Conservation (phyloP, 306 rosid genomes). For the Prunus mongolica region DNA sequence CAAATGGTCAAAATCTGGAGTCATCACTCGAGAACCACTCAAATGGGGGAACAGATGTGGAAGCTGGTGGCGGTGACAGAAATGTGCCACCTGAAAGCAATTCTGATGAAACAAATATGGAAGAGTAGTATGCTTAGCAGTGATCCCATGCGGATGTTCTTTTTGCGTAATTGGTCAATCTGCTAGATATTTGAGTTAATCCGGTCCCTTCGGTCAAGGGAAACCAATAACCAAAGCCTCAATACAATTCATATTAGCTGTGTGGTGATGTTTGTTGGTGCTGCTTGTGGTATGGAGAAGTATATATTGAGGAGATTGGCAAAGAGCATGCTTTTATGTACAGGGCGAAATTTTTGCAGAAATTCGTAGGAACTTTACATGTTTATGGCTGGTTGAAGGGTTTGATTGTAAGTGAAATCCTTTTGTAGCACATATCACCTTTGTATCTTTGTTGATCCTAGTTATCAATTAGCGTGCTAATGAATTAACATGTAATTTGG, state of each 20-base stretch:
- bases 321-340: background rate
- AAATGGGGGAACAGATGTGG: slow-evolving; percentile 9
- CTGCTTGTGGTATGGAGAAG: background rate
- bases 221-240: background rate
- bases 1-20: slow-evolving; percentile 16
- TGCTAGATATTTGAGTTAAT: background rate
- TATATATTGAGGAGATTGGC: background rate
- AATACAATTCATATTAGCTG: background rate
- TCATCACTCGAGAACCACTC: background rate
- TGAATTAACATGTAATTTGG: background rate
- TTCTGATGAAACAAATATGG: slow-evolving; percentile 12
- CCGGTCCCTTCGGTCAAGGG: background rate
- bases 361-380: background rate
- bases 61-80: background rate
- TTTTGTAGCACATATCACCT: background rate
- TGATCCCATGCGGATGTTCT: background rate
- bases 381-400: background rate
- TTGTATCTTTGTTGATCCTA: background rate
- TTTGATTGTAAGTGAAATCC: background rate
- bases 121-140: slow-evolving; percentile 8
- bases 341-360: background rate
- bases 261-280: background rate
- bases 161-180: background rate
- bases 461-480: background rate
- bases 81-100: slow-evolving; percentile 17